Conservation (phyloP, 768 basidiomycete species). For the Hygrophorus pudorinus region DNA sequence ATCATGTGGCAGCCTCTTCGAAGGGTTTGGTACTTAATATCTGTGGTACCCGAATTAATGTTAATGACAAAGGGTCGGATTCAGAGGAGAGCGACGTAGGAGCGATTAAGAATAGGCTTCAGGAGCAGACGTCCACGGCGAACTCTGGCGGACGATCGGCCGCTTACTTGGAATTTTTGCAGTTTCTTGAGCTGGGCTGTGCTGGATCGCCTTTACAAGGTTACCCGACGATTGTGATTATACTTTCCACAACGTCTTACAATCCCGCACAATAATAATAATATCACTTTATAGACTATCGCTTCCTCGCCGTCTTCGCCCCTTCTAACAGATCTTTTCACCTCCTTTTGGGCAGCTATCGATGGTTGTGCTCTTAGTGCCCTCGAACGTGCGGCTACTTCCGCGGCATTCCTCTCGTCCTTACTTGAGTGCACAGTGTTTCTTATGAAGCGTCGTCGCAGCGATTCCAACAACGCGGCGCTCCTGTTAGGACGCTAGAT, state of each 20-base stretch:
- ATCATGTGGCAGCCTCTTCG: conserved; percentile 61
- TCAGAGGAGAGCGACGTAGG: conserved; percentile 24
- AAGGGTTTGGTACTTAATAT: no score
- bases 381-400: conserved; percentile 39
- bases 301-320: conserved; percentile 7
- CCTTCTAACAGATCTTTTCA: conserved; percentile 45
- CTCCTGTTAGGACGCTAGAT: not conserved
- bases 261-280: not conserved
- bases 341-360: conserved; percentile 76
- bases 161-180: conserved; percentile 65
- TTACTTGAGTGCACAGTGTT: conserved; percentile 64
- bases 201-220: conserved; percentile 68
- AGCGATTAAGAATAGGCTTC: conserved; percentile 23
- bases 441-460: conserved; percentile 34
- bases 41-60: conserved; percentile 10
- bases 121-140: conserved; percentile 6
- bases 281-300: not conserved
- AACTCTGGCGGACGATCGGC: conserved; percentile 17
- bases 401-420: conserved; percentile 58
- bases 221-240: conserved; percentile 73
- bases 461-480: conserved; percentile 9
- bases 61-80: conserved; percentile 25
- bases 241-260: conserved; percentile 71
- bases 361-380: conserved; percentile 56
- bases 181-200: conserved; percentile 72